Evolutionary conservation across 2,329 filamentous ascomycete genomes (phyloP).

Genomic region (Hypocrella siamensis): DNA sequence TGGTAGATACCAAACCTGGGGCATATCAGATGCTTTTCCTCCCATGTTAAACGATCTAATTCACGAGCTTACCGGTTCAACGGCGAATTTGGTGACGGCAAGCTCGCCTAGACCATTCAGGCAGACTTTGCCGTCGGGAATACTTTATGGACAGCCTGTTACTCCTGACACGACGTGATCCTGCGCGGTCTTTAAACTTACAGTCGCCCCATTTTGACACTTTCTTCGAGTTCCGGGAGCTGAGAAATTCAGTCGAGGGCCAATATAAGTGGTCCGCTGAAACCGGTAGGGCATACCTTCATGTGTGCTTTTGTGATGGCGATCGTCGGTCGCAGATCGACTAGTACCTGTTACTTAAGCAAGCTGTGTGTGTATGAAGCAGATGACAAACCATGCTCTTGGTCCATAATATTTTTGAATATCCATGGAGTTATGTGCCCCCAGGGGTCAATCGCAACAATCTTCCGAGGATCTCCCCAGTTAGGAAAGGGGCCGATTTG

Average conservation of each 20-base stretch:
- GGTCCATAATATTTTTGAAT: slow-evolving; percentile 63
- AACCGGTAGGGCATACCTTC: slow-evolving; percentile 35
- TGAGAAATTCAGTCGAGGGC: slow-evolving; percentile 10
- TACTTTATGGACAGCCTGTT: slow-evolving; percentile 14
- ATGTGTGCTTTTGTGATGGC: slow-evolving; percentile 87
- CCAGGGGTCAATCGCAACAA: slow-evolving; percentile 92
- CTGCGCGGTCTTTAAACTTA: slow-evolving; percentile 16
- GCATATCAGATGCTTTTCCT: neutral
- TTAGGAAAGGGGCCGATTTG: slow-evolving; percentile 77
- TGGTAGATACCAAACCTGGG: slow-evolving; percentile 60
- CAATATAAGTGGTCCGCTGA: neutral
- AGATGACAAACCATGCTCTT: slow-evolving; percentile 43
- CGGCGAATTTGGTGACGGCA: slow-evolving; percentile 89
- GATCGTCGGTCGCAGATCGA: slow-evolving; percentile 81
- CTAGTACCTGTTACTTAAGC: slow-evolving; percentile 15
- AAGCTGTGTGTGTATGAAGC: neutral
- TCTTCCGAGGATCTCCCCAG: slow-evolving; percentile 84
- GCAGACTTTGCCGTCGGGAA: slow-evolving; percentile 76
- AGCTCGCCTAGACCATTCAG: slow-evolving; percentile 76
- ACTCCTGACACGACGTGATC: neutral
- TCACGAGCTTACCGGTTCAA: slow-evolving; percentile 58
- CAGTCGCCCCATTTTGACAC: slow-evolving; percentile 65
- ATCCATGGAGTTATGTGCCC: slow-evolving; percentile 78
- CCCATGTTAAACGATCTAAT: neutral
- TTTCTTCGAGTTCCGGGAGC: slow-evolving; percentile 85